Base-by-base conservation (phyloP, 306 rosid genomes). In the Macrotyloma uniflorum region DNA sequence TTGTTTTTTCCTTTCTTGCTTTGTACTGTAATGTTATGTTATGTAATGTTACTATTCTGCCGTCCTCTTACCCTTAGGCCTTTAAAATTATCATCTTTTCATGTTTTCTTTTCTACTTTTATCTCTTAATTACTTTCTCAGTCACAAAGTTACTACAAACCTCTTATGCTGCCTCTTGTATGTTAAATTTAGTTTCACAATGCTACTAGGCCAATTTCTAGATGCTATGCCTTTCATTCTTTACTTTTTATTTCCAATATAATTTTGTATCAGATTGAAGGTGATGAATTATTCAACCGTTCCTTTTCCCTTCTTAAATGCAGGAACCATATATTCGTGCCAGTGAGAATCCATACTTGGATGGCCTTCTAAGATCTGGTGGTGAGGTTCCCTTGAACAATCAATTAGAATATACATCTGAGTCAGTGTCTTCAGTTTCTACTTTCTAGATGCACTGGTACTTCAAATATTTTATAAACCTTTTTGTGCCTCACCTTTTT, bases 281-380 rank as follows among this genome's bases (percentile, higher is more conserved):
- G 0, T 9, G 18, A 18, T 50, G 2, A 18, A 50, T 50, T 19
- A 50, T 24, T 18, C 24, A 6, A 6, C 7, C 6, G 22, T 30
- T 61, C 20, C 40, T 28, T 59, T 54, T 24, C 1, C 67, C 5
- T 12, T 13, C 43, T 14, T 6, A 28, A 38, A 42, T 59, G 82
- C 79, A 90, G 93, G 89, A 80, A 67, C 75, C 76, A 12, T 86
- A 66, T 38, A 51, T 63, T n/a, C n/a, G n/a, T n/a, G n/a, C n/a
- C n/a, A n/a, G n/a, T 82, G 87, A 88, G 46, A 78, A 79, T 26
- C 87, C 92, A 24, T 74, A 16, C 43, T 91, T 78, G 57, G 49
- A 88, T 78, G 90, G 87, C 51, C 83, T 83, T 38, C n/a, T 82
- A 70, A 74, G 49, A 57, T 62, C 24, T 40, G 69, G 74, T 12